phyloP scores from a whole-genome alignment of 179 eudicot genomes.

The Amaranthus tricolor region DNA sequence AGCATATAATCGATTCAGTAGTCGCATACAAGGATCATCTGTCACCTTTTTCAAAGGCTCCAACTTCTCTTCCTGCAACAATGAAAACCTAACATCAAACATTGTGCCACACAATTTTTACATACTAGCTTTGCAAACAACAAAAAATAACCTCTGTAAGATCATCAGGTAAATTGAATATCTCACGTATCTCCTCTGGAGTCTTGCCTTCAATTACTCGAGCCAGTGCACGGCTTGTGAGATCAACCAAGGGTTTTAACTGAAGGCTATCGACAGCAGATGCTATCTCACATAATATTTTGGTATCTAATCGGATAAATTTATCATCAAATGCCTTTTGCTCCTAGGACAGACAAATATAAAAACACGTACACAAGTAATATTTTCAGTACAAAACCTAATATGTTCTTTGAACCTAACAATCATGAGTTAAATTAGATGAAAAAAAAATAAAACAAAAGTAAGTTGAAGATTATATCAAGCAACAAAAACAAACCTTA shows the following conservation, averaged over 20 bases:
- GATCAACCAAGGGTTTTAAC: conserved; percentile 69
- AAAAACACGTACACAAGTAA: neutral
- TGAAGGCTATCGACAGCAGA: conserved; percentile 80
- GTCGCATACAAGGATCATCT: conserved; percentile 81
- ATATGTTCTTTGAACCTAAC: neutral
- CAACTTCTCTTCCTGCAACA: conserved; percentile 77
- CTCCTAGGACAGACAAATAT: conserved; percentile 40
- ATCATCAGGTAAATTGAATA: conserved; percentile 71
- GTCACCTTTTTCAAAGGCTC: conserved; percentile 75
- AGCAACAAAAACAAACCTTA: conserved; percentile 38
- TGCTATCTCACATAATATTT: conserved; percentile 59
- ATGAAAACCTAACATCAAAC: conserved; percentile 19
- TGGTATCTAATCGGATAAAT: conserved; percentile 54
- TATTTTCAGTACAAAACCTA: neutral
- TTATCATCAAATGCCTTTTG: conserved; percentile 71
- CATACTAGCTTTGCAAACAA: conserved; percentile 10
- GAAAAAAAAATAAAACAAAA: neutral
- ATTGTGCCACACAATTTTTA: conserved; percentile 6
- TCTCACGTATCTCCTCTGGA: conserved; percentile 73
- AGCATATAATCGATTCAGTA: conserved; percentile 76
- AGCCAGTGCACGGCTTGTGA: conserved; percentile 68
- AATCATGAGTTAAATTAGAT: neutral
- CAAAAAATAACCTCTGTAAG: conserved; percentile 60
- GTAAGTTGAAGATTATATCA: neutral
- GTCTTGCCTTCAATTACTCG: conserved; percentile 70